Percentiles rank a stretch among this genome's conserved stretches.
These are phyloP conservation scores for Pulveroboletus sp. DNA, from an alignment of 768 basidiomycete genomes.

Conservation along the genomic window DNA sequence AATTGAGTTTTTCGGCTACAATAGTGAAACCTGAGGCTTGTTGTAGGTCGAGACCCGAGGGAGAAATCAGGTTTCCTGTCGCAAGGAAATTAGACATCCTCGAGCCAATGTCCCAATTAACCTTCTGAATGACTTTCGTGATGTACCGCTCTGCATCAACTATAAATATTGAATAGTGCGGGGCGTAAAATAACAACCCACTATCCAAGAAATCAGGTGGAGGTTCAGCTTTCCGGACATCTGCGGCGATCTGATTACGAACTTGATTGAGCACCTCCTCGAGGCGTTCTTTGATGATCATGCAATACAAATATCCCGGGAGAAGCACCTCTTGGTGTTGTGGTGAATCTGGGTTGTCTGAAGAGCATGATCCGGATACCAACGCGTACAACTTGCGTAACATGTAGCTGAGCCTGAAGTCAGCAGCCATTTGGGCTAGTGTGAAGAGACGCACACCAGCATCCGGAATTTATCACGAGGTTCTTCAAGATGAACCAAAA, in stretches of 20 bases:
- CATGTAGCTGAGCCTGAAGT: constrained; percentile 73
- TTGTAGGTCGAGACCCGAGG: constrained; percentile 92
- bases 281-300: constrained; percentile 97
- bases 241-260: constrained; percentile 61
- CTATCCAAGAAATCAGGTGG: constrained; percentile 87
- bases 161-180: constrained; percentile 4
- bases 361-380: constrained; percentile 83
- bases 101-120: constrained; percentile 89
- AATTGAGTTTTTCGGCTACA: constrained; percentile 97
- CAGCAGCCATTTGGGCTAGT: constrained; percentile 1
- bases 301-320: constrained; percentile 87
- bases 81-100: constrained; percentile 93
- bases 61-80: constrained; percentile 93
- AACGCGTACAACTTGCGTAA: constrained; percentile 89
- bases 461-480: constrained; percentile 93
- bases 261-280: constrained; percentile 82
- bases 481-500: constrained; percentile 84
- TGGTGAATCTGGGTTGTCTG: constrained; percentile 98
- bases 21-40: constrained; percentile 99
- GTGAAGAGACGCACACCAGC: constrained; percentile 57
- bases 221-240: constrained; percentile 69
- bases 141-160: constrained; percentile 68
- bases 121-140: constrained; percentile 61
- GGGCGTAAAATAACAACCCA: constrained; percentile 36
- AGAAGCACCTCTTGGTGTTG: constrained; percentile 97